phyloP scores from a whole-genome alignment of 345 rosid species.

The Populus ilicifolia region DNA sequence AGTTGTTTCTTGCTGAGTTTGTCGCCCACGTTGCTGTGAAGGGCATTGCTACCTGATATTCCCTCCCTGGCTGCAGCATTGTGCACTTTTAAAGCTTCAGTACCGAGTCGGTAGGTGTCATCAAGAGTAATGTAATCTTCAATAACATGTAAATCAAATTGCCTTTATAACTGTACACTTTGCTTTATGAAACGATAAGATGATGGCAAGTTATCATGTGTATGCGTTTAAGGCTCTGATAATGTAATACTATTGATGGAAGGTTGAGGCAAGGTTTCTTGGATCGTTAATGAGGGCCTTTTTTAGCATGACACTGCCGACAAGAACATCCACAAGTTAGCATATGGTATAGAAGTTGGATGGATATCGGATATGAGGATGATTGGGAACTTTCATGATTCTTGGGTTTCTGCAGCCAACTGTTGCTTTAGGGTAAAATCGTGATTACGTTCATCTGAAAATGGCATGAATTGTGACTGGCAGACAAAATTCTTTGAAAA shows the following conservation, averaged over 20 bases:
- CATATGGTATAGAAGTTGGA: background rate
- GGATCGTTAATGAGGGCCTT: background rate
- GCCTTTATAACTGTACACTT: background rate
- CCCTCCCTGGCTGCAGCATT: background rate
- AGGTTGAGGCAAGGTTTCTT: background rate
- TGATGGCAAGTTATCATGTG: background rate
- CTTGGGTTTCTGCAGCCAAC: background rate
- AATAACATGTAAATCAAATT: background rate
- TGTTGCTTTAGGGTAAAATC: background rate
- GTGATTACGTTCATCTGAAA: background rate
- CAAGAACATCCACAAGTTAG: background rate
- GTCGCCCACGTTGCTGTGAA: background rate
- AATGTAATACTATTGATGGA: background rate
- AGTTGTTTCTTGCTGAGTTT: background rate
- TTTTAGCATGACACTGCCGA: background rate
- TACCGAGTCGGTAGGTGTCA: background rate
- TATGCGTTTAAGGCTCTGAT: background rate
- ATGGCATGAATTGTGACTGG: background rate
- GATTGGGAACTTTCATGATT: background rate
- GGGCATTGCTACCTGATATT: background rate
- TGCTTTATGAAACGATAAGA: background rate
- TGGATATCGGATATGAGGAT: background rate
- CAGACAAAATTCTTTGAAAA: background rate
- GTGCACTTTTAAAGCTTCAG: background rate
- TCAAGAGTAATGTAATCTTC: background rate